A percentile compares a stretch with the other conserved stretches of the same genome.
Conservation (phyloP, 441 rosid species). For the Gossypium aridum region DNA sequence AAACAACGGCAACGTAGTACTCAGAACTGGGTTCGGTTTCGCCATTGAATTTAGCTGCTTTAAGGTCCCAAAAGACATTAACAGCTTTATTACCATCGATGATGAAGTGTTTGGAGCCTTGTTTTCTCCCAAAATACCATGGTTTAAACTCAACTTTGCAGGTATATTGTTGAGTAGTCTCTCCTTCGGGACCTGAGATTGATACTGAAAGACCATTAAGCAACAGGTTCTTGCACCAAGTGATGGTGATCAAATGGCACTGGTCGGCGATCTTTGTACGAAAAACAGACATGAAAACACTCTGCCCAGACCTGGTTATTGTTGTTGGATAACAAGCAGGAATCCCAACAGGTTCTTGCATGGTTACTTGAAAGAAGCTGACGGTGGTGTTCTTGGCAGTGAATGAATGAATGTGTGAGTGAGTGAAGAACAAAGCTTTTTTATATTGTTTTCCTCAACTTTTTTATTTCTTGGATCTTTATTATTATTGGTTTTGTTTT, state of each 20-base stretch:
- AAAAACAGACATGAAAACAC: conserved; percentile 56
- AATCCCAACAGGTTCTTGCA: conserved; percentile 55
- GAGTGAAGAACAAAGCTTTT: conserved; percentile 17
- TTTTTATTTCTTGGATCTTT: conserved; percentile 24
- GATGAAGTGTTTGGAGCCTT: conserved; percentile 59
- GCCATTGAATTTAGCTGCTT: conserved; percentile 48
- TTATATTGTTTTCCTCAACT: not conserved
- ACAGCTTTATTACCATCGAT: conserved; percentile 43
- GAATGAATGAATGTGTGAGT: not conserved
- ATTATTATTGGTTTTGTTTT: conserved; percentile 5
- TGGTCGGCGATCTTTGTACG: conserved; percentile 53
- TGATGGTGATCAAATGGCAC: conserved; percentile 49
- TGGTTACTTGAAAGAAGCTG: conserved; percentile 22
- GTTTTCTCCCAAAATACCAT: conserved; percentile 91
- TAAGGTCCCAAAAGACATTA: conserved; percentile 75
- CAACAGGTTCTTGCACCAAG: conserved; percentile 80
- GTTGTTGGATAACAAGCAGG: conserved; percentile 53
- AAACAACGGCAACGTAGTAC: conserved; percentile 71
- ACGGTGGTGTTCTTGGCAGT: conserved; percentile 24
- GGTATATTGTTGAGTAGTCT: conserved; percentile 28
- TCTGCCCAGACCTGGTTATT: conserved; percentile 58
- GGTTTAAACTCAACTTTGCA: conserved; percentile 85
- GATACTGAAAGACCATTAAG: conserved; percentile 76
- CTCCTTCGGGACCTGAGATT: conserved; percentile 42
- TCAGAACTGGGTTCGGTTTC: conserved; percentile 74